Conservation (phyloP, 2,329 filamentous ascomycete species). For the Neofusicoccum laricinum region DNA sequence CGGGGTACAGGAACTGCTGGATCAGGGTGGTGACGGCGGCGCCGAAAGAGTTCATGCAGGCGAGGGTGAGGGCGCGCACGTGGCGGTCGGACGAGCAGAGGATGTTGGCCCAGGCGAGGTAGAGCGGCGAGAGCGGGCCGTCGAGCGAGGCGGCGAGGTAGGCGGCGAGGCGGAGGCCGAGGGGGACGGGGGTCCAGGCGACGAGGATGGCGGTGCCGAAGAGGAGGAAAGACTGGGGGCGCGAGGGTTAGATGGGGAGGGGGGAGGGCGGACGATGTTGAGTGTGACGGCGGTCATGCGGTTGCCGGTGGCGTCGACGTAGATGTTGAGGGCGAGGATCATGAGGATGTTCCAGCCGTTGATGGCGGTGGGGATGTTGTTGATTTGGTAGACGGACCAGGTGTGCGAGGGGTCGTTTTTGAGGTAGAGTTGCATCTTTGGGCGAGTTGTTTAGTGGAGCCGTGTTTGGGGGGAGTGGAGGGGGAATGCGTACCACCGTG, state of each 20-base stretch:
- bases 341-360: neutral
- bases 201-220: neutral
- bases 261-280: constrained; percentile 22
- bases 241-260: neutral
- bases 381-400: constrained; percentile 1
- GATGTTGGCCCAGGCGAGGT: constrained; percentile 37
- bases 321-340: neutral
- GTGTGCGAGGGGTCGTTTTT: neutral
- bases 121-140: constrained; percentile 36
- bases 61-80: constrained; percentile 34
- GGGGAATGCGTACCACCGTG: neutral
- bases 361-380: constrained; percentile 9
- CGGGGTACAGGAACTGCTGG: neutral
- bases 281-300: constrained; percentile 32
- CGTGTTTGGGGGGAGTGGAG: neutral
- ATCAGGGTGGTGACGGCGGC: neutral
- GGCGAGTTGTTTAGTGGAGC: neutral
- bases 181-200: neutral
- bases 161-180: constrained; percentile 31
- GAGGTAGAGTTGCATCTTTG: constrained; percentile 7
- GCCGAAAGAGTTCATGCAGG: constrained; percentile 36
- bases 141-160: constrained; percentile 37
- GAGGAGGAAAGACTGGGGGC: neutral
- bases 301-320: constrained; percentile 32
- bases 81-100: constrained; percentile 33